phyloP scores from a whole-genome alignment of 2,329 filamentous ascomycete species.

The Cercospora citrullina region DNA sequence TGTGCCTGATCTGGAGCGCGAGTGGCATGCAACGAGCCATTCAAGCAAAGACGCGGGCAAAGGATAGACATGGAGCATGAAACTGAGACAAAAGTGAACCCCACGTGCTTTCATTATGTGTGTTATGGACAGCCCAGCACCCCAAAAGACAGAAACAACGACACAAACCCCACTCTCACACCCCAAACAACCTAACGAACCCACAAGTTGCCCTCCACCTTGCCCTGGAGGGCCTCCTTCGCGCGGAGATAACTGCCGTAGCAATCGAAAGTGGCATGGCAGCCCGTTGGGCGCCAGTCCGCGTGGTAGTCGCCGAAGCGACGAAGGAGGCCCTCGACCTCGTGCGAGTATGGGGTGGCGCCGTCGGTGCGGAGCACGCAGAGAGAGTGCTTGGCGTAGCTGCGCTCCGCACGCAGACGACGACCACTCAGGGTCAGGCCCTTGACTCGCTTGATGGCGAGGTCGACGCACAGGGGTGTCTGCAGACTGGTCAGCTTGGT shows the following conservation, averaged over 20 bases:
- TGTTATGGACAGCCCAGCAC: background rate
- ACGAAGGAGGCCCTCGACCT: background rate
- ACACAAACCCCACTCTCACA: background rate
- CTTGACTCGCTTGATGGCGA: background rate
- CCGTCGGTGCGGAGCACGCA: background rate
- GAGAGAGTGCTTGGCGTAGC: constrained; percentile 3
- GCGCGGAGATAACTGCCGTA: background rate
- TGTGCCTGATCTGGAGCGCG: background rate
- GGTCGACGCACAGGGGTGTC: background rate
- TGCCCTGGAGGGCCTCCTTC: constrained; percentile 1
- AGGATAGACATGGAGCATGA: background rate
- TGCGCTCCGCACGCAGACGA: background rate
- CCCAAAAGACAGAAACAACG: background rate
- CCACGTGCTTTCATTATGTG: background rate
- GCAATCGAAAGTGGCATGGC: background rate
- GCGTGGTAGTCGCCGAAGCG: background rate
- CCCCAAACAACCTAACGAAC: background rate
- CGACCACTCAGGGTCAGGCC: background rate
- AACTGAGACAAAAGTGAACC: background rate
- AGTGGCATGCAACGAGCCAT: background rate
- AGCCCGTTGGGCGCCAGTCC: background rate
- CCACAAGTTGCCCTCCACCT: background rate
- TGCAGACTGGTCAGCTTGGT: background rate
- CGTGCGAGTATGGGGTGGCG: background rate
- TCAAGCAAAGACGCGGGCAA: background rate